Conservation (phyloP, 192 early-diverging fungal genomes). For the Geranomyces michiganensis region DNA sequence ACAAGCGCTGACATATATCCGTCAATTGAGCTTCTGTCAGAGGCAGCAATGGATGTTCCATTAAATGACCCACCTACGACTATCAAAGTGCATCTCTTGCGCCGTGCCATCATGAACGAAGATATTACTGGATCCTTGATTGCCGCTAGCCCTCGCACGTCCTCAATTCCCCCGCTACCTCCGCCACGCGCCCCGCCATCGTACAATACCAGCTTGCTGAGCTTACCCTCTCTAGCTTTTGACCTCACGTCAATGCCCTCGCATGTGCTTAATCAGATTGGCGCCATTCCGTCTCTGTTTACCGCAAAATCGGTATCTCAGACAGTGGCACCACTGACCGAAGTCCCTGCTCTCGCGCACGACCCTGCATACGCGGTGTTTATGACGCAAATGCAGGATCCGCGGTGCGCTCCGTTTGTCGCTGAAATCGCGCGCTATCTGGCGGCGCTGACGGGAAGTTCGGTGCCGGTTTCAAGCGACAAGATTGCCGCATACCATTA, state of each 20-base stretch:
- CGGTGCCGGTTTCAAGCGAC: constrained; percentile 10
- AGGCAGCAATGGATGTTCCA: not conserved
- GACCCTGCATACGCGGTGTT: constrained; percentile 12
- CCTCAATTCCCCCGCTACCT: not conserved
- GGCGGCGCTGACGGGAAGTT: not conserved
- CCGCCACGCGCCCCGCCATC: constrained; percentile 12
- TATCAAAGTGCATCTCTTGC: constrained; percentile 26
- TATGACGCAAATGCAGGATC: constrained; percentile 20
- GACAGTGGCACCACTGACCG: not conserved
- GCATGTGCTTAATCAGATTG: constrained; percentile 19
- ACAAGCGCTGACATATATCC: constrained; percentile 24
- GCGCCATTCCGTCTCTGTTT: constrained; percentile 13
- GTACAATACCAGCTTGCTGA: constrained; percentile 28
- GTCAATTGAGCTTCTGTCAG: constrained; percentile 30
- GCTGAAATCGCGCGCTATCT: constrained; percentile 24
- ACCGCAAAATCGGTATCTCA: not conserved
- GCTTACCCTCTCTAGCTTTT: constrained; percentile 12
- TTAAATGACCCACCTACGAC: constrained; percentile 4
- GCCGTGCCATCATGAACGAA: constrained; percentile 32
- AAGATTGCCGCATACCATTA: constrained; percentile 12
- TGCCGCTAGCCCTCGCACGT: not conserved
- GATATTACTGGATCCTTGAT: constrained; percentile 6
- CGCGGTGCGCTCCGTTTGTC: not conserved
- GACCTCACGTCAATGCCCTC: constrained; percentile 24
- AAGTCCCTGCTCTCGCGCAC: not conserved